These are phyloP conservation scores for Myriosclerotinia duriaeana DNA, from an alignment of 2,329 filamentous ascomycete genomes.

Conservation along the genomic window DNA sequence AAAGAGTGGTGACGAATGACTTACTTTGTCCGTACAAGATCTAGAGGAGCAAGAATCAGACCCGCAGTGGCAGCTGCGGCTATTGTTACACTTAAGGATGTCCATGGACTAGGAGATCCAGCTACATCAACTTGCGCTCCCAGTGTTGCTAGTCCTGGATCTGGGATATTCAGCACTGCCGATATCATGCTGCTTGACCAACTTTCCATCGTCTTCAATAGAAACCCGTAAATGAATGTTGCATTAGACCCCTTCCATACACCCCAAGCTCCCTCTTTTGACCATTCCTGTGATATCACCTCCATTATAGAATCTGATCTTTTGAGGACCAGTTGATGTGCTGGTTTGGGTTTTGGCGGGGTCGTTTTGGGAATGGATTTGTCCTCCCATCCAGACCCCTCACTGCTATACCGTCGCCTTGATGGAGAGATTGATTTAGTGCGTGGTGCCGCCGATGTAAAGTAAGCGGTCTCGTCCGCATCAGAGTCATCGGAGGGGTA, in stretches of 20 bases:
- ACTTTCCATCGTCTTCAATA: constrained; percentile 83
- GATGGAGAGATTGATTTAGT: constrained; percentile 46
- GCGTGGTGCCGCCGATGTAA: constrained; percentile 60
- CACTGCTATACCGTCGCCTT: constrained; percentile 21
- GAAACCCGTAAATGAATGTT: constrained; percentile 85
- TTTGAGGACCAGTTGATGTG: constrained; percentile 68
- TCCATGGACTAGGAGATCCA: constrained; percentile 80
- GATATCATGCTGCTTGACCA: constrained; percentile 91
- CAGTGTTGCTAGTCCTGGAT: constrained; percentile 63
- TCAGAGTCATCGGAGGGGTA: constrained; percentile 66
- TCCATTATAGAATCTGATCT: constrained; percentile 80
- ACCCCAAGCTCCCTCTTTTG: constrained; percentile 84
- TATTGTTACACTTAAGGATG: constrained; percentile 72
- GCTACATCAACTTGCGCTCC: constrained; percentile 56
- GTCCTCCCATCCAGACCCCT: constrained; percentile 33
- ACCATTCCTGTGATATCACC: constrained; percentile 83
- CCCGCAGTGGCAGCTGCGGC: constrained; percentile 69
- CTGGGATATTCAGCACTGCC: constrained; percentile 85
- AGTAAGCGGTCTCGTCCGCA: constrained; percentile 79
- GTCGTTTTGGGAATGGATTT: constrained; percentile 34
- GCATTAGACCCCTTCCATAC: constrained; percentile 94
- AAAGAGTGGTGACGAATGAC: constrained; percentile 4
- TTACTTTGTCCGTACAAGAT: constrained; percentile 77
- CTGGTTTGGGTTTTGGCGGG: constrained; percentile 41
- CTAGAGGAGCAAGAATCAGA: constrained; percentile 79